Conservation (phyloP, 805 yeast species). For the Kluyveromyces aestuarii region DNA sequence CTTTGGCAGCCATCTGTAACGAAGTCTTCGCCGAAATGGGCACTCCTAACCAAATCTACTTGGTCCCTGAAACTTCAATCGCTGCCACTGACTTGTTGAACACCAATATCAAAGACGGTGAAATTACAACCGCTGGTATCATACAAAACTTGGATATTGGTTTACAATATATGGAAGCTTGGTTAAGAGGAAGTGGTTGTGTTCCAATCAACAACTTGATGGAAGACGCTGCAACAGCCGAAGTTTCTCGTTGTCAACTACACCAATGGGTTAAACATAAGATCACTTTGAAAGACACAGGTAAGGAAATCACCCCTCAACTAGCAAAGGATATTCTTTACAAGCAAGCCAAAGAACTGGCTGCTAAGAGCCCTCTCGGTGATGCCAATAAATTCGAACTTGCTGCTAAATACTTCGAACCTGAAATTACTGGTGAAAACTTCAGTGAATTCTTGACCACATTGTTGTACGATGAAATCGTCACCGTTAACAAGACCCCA, state of each 20-base stretch:
- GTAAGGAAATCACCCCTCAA: conserved; percentile 48
- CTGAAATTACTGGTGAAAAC: conserved; percentile 63
- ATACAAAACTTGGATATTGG: conserved; percentile 68
- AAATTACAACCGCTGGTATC: conserved; percentile 63
- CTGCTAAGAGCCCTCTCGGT: conserved; percentile 32
- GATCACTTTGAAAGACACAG: conserved; percentile 48
- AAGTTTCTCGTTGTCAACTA: conserved; percentile 73
- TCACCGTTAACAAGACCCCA: conserved; percentile 26
- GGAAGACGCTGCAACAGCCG: conserved; percentile 91
- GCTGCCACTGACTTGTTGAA: conserved; percentile 52
- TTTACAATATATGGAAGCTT: conserved; percentile 72
- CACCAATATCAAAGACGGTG: conserved; percentile 53
- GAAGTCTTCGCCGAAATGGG: conserved; percentile 71
- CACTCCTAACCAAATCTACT: conserved; percentile 66
- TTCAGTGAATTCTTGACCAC: conserved; percentile 74
- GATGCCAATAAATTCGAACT: conserved; percentile 53
- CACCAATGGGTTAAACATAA: conserved; percentile 79
- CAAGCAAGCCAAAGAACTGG: conserved; percentile 50
- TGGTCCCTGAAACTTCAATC: conserved; percentile 37
- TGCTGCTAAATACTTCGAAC: conserved; percentile 64
- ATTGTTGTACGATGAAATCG: conserved; percentile 58
- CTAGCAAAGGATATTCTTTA: conserved; percentile 48
- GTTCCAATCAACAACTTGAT: conserved; percentile 76
- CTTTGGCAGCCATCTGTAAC: conserved; percentile 63
- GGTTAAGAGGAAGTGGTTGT: conserved; percentile 80